Base-by-base conservation (phyloP, 2,329 filamentous ascomycete genomes). In the Phyllosticta capitalensis region DNA sequence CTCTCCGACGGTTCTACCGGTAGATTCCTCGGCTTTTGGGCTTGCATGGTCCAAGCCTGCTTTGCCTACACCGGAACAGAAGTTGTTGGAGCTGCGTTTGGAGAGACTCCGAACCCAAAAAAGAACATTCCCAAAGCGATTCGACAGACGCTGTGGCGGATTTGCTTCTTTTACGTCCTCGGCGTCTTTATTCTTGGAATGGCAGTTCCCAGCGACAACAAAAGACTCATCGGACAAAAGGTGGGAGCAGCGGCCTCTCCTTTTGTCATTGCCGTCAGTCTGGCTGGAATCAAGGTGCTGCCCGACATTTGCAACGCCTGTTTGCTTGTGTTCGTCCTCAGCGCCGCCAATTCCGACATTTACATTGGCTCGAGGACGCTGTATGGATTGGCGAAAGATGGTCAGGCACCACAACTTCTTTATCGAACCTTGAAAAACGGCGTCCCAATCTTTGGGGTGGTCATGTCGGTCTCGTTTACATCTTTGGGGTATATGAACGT, bases 251-350 rank as follows among this genome's bases (percentile, higher is more conserved):
- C 78, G 9, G 81, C 83, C 2, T 85, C 81, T 45, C 85, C 85
- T 1, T 83, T 85, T 59, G 75, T 76, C 50, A 76, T 78, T 60
- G 76, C 76, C 22, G 74, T 75, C 64, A 68, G 71, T 53, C 75
- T 78, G 51, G 70, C 77, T 1, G 74, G 75, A 24, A 73, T 79
- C 52, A 63, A 65, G 20, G 74, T 73, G 6, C 70, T 79, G 20
- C 77, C 77, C 5, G 70, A 76, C 55, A 85, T 92, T 69, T 85
- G 92, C 77, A 92, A 92, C 71, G 88, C 83, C 14, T 84, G 90
- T 5, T 82, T 92, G 10, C 78, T 92, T 24, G 89, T 88, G 0
- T 88, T 88, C 2, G 89, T 91, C 5, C 83, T 90, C 65, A 89
- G 87, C 0, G 88, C 89, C 3, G 89, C 87, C 48, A 53, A 38